Evolutionary conservation across 139 green algal genomes (phyloP).

Genomic region (Klebsormidium nitens): DNA sequence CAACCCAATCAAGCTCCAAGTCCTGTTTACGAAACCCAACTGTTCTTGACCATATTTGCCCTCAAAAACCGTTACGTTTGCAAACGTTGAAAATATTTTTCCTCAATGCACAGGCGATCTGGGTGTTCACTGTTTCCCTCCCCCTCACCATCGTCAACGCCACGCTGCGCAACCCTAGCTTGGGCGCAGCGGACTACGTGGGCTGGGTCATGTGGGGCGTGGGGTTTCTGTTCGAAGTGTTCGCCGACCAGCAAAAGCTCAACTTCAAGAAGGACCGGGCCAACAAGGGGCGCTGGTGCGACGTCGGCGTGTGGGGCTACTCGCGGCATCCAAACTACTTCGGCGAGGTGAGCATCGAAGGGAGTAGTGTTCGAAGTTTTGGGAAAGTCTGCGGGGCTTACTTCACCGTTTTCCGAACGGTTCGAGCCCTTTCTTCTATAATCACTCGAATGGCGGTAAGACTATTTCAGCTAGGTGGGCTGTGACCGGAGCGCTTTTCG

Average conservation of each 20-base stretch:
- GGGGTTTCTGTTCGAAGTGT: conserved; percentile 56
- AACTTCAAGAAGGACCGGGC: conserved; percentile 57
- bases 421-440: no score
- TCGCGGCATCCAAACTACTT: conserved; percentile 84
- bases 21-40: no score
- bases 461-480: no score
- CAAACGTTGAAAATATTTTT: no score
- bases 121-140: conserved; percentile 67
- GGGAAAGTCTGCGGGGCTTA: no score
- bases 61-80: no score
- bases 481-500: no score
- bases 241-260: conserved; percentile 73
- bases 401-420: no score
- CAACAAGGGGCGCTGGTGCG: conserved; percentile 76
- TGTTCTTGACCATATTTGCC: no score
- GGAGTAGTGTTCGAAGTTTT: no score
- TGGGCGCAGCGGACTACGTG: conserved; percentile 28
- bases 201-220: conserved; percentile 47
- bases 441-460: no score
- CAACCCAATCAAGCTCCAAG: no score
- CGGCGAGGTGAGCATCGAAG: conserved; percentile 62
- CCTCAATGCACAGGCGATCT: conserved; percentile 57
- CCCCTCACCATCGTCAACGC: conserved; percentile 69
- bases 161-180: conserved; percentile 7
- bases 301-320: conserved; percentile 65